Percentiles rank a stretch among this genome's conserved stretches.
These are phyloP conservation scores for Annulohypoxylon maeteangense DNA, from an alignment of 495 filamentous ascomycete genomes.

Conservation along the genomic window DNA sequence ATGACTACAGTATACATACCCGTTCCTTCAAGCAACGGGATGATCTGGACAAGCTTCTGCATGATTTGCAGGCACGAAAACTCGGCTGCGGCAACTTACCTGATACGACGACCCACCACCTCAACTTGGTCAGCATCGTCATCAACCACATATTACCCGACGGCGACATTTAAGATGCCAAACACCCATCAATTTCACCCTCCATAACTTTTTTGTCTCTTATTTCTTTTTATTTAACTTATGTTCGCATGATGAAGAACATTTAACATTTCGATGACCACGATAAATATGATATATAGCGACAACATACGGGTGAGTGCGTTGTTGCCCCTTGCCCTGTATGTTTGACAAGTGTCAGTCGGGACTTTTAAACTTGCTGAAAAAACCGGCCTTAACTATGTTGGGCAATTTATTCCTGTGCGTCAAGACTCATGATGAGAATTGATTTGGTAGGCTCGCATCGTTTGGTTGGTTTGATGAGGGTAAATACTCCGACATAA, in stretches of 20 bases:
- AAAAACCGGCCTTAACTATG: conserved; percentile 35
- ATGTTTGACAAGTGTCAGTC: conserved; percentile 40
- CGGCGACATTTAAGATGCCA: conserved; percentile 14
- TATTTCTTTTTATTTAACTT: background rate
- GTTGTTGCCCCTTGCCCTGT: conserved; percentile 31
- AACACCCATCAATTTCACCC: background rate
- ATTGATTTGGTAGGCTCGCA: conserved; percentile 1
- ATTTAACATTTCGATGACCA: background rate
- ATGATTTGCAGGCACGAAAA: conserved; percentile 39
- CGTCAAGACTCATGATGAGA: conserved; percentile 31
- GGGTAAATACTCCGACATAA: conserved; percentile 46
- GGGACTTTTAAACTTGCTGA: conserved; percentile 21
- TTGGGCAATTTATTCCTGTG: conserved; percentile 41
- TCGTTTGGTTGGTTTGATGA: conserved; percentile 26
- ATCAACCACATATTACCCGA: conserved; percentile 21
- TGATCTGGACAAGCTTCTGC: conserved; percentile 38
- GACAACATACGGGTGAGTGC: conserved; percentile 14
- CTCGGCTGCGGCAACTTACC: conserved; percentile 36
- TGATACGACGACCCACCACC: conserved; percentile 36
- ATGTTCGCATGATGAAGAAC: background rate
- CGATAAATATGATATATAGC: background rate
- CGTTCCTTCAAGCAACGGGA: conserved; percentile 22
- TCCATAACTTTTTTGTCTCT: background rate
- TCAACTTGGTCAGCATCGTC: conserved; percentile 20
- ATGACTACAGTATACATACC: background rate